phyloP scores from a whole-genome alignment of 83 land plant genomes.

The Picea abies region DNA sequence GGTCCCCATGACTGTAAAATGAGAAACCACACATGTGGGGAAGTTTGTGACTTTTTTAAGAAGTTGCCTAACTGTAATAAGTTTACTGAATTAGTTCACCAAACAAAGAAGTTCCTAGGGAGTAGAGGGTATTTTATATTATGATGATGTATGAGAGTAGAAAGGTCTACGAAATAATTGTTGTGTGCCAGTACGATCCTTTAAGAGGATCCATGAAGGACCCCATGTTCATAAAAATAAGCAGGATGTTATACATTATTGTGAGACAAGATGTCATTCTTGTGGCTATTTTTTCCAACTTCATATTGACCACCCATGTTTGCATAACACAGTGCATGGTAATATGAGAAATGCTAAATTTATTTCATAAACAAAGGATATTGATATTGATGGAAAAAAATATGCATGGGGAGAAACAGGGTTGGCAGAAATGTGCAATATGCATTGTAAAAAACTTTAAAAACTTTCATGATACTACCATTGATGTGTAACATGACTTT shows the following conservation, averaged over 20 bases:
- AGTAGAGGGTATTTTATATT: constrained; percentile 23
- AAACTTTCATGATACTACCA: too few species aligned
- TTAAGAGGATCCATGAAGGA: constrained; percentile 18
- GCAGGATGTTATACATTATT: constrained; percentile 3
- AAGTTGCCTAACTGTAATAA: constrained; percentile 17
- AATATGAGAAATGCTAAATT: constrained; percentile 8
- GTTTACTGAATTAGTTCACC: not conserved
- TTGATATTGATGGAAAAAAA: constrained; percentile 24
- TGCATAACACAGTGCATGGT: constrained; percentile 22
- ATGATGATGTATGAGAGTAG: constrained; percentile 35
- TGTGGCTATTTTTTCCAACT: constrained; percentile 27
- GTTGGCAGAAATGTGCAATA: not conserved
- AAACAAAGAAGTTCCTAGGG: constrained; percentile 16
- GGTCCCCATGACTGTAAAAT: too few species aligned
- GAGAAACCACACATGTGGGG: not conserved
- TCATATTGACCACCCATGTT: constrained; percentile 14
- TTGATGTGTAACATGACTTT: constrained; percentile 29
- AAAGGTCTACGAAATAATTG: constrained; percentile 25
- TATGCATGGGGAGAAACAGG: constrained; percentile 42
- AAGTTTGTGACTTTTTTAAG: not conserved
- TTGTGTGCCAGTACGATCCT: constrained; percentile 29
- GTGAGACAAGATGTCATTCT: constrained; percentile 5
- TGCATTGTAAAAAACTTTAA: not conserved
- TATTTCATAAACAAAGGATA: constrained; percentile 26
- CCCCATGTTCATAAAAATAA: constrained; percentile 27